phyloP scores from a whole-genome alignment of 257 asterid species.

The Leptodermis oblonga region DNA sequence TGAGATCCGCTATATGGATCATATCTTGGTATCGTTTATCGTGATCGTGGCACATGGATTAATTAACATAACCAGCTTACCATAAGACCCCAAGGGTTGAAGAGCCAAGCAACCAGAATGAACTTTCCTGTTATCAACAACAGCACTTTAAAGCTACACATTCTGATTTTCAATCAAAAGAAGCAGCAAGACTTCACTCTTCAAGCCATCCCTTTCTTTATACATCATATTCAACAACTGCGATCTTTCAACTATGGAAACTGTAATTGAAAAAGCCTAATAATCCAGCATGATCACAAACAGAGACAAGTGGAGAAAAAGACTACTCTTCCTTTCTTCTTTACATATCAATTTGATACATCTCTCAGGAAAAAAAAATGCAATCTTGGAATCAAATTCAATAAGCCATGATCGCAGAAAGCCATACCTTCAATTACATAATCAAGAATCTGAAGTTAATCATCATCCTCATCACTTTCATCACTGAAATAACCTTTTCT shows the following conservation, averaged over 20 bases:
- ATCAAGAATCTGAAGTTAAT: constrained; percentile 3
- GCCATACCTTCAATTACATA: constrained; percentile 6
- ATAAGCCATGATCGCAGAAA: neutral
- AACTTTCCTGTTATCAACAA: too few relatives aligned
- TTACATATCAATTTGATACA: neutral
- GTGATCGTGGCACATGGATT: too few relatives aligned
- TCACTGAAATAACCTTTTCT: constrained; percentile 87
- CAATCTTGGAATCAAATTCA: neutral
- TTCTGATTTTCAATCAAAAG: too few relatives aligned
- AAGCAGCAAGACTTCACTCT: too few relatives aligned
- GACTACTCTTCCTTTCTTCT: neutral
- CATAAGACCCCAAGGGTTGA: too few relatives aligned
- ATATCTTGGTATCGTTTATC: too few relatives aligned
- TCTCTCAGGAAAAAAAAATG: neutral
- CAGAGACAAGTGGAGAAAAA: neutral
- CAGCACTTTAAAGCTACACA: too few relatives aligned
- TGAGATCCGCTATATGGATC: too few relatives aligned
- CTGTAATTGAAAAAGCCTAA: too few relatives aligned
- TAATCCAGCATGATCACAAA: neutral
- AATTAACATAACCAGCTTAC: too few relatives aligned
- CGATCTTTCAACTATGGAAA: neutral
- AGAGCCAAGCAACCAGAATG: too few relatives aligned
- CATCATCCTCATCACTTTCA: constrained; percentile 88
- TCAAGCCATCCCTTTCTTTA: too few relatives aligned
- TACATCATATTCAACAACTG: neutral